These are phyloP conservation scores for Galerina sulciceps DNA, from an alignment of 768 basidiomycete genomes.

Conservation along the genomic window DNA sequence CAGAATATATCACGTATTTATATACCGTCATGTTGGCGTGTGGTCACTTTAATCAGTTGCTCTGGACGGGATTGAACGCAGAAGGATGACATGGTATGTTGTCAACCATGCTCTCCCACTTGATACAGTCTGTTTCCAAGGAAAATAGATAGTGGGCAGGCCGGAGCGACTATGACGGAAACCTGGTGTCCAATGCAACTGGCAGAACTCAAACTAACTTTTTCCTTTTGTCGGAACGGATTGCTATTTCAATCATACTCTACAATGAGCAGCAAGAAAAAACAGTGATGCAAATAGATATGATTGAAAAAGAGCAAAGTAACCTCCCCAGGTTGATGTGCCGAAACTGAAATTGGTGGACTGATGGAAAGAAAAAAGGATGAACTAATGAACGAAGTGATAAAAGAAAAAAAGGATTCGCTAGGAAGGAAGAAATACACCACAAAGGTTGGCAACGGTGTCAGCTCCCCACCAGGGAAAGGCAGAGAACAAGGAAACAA, in stretches of 20 bases:
- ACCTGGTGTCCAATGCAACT: neutral
- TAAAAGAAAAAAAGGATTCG: neutral
- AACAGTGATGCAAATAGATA: slow-evolving; percentile 6
- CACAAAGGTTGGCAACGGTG: neutral
- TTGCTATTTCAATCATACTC: slow-evolving; percentile 10
- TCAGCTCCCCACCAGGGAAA: neutral
- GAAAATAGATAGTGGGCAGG: neutral
- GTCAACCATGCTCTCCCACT: neutral
- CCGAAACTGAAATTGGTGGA: slow-evolving; percentile 22
- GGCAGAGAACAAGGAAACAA: slow-evolving; percentile 8
- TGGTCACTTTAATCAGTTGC: too few species aligned
- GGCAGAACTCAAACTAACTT: neutral
- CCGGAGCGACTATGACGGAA: neutral
- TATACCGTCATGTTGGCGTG: too few species aligned
- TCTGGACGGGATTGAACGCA: too few species aligned
- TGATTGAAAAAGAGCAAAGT: slow-evolving; percentile 10
- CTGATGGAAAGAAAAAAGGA: neutral
- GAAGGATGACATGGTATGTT: too few species aligned
- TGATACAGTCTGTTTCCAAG: neutral
- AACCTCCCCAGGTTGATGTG: slow-evolving; percentile 28
- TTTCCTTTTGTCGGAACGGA: slow-evolving; percentile 10
- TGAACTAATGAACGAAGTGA: slow-evolving; percentile 5
- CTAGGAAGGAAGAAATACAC: neutral
- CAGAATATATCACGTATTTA: too few species aligned
- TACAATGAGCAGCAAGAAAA: neutral